Conservation (phyloP, 768 basidiomycete species). For the Daedalea quercina region DNA sequence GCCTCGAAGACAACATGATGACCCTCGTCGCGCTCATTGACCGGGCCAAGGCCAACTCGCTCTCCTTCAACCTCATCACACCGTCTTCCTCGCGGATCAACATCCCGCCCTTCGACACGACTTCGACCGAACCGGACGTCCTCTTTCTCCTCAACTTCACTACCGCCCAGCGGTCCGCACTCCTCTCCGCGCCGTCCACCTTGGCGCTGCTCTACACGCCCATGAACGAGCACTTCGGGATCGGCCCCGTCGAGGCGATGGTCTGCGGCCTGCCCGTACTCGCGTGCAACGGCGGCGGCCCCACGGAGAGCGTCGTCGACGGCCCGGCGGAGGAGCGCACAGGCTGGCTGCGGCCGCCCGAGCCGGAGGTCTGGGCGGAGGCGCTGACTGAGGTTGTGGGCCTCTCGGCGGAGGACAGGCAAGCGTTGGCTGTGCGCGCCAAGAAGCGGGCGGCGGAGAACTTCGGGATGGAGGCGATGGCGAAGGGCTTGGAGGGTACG, state of each 20-base stretch:
- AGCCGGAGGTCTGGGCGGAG: constrained; percentile 61
- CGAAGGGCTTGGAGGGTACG: constrained; percentile 46
- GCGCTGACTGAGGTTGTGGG: constrained; percentile 55
- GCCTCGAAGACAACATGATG: constrained; percentile 75
- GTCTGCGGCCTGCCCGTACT: constrained; percentile 84
- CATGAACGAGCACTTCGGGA: constrained; percentile 93
- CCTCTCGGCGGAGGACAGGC: constrained; percentile 35
- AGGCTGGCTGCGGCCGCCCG: constrained; percentile 69
- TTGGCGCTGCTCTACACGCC: constrained; percentile 88
- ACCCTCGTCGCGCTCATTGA: constrained; percentile 60
- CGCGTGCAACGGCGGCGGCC: constrained; percentile 83
- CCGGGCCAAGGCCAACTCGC: constrained; percentile 42
- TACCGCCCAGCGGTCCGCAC: constrained; percentile 72
- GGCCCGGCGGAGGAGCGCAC: constrained; percentile 42
- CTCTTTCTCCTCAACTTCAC: constrained; percentile 92
- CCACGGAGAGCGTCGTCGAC: constrained; percentile 78
- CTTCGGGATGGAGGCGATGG: constrained; percentile 80
- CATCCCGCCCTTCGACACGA: constrained; percentile 36
- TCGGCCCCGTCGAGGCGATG: constrained; percentile 95
- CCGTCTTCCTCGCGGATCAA: constrained; percentile 34
- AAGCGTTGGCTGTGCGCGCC: constrained; percentile 46
- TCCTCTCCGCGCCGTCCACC: constrained; percentile 63
- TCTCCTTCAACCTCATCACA: constrained; percentile 54
- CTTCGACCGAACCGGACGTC: constrained; percentile 46
- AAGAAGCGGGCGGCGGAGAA: constrained; percentile 50